Evolutionary conservation across 345 rosid species (phyloP).

Genomic region (Gossypium mustelinum): DNA sequence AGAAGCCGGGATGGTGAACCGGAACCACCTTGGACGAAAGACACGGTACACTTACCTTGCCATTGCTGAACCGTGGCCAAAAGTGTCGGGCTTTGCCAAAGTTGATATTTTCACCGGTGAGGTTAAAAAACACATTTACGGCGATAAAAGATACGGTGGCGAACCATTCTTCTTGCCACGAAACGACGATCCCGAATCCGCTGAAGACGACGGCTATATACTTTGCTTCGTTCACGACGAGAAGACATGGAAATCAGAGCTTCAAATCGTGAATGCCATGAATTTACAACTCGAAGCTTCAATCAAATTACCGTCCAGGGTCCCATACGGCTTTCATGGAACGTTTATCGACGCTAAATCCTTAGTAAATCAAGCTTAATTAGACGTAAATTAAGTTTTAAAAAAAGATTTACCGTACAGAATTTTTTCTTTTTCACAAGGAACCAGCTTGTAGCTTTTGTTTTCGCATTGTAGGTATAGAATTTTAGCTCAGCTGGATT

Average conservation of each 20-base stretch:
- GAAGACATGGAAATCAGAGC: conserved; percentile 71
- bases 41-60: conserved; percentile 77
- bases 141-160: conserved; percentile 67
- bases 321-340: conserved; percentile 96
- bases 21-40: conserved; percentile 66
- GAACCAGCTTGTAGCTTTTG: conserved; percentile 48
- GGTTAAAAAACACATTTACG: conserved; percentile 55
- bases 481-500: conserved; percentile 54
- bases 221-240: conserved; percentile 83
- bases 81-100: conserved; percentile 82
- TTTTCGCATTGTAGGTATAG: conserved; percentile 23
- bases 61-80: conserved; percentile 96
- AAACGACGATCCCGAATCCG: conserved; percentile 28
- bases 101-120: conserved; percentile 78
- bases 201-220: conserved; percentile 81
- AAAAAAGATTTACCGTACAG: neutral
- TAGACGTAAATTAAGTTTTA: neutral
- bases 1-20: conserved; percentile 97
- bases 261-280: conserved; percentile 68
- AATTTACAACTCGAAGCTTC: conserved; percentile 65
- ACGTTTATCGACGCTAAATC: conserved; percentile 67
- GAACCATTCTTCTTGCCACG: conserved; percentile 78
- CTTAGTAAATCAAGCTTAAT: conserved; percentile 59
- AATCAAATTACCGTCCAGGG: conserved; percentile 75
- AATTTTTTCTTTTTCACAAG: neutral